Percentiles rank a stretch among this genome's conserved stretches.
Evolutionary conservation across 2,329 filamentous ascomycete genomes (phyloP).

Genomic region (Knoxdaviesia capensis): DNA sequence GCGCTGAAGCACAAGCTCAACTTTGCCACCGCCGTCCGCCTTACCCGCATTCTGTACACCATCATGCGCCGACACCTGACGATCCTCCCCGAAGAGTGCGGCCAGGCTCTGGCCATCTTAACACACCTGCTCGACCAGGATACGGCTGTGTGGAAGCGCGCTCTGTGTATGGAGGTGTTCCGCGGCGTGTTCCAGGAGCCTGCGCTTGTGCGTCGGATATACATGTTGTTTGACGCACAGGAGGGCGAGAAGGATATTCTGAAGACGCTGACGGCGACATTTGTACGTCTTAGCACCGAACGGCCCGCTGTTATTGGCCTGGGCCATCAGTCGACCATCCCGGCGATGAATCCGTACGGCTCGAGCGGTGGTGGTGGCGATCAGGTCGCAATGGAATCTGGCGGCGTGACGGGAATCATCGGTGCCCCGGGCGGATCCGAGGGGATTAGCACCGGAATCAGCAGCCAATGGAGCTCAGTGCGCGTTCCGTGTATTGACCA

Average conservation of each 20-base stretch:
- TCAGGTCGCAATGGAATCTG: constrained; percentile 75
- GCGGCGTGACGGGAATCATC: constrained; percentile 74
- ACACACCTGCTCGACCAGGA: constrained; percentile 83
- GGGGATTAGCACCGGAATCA: constrained; percentile 58
- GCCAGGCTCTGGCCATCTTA: constrained; percentile 61
- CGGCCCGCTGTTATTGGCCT: constrained; percentile 78
- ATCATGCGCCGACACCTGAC: constrained; percentile 60
- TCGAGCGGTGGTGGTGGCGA: constrained; percentile 43
- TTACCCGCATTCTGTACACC: constrained; percentile 66
- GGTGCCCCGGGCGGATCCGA: constrained; percentile 47
- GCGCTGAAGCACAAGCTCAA: constrained; percentile 57
- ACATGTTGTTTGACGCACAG: constrained; percentile 55
- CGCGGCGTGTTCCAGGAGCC: constrained; percentile 70
- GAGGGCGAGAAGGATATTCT: constrained; percentile 57
- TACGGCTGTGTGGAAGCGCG: constrained; percentile 64
- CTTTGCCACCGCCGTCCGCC: constrained; percentile 66
- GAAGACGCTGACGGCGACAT: constrained; percentile 63
- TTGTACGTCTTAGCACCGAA: constrained; percentile 84
- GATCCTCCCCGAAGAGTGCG: constrained; percentile 58
- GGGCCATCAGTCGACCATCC: constrained; percentile 71
- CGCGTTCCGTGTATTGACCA: constrained; percentile 82
- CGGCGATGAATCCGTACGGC: constrained; percentile 36
- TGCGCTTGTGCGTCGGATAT: constrained; percentile 58
- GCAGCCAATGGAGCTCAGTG: constrained; percentile 75
- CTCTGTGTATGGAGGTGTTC: constrained; percentile 81